phyloP scores from a whole-genome alignment of 306 rosid genomes.

The Casuarina equisetifolia region DNA sequence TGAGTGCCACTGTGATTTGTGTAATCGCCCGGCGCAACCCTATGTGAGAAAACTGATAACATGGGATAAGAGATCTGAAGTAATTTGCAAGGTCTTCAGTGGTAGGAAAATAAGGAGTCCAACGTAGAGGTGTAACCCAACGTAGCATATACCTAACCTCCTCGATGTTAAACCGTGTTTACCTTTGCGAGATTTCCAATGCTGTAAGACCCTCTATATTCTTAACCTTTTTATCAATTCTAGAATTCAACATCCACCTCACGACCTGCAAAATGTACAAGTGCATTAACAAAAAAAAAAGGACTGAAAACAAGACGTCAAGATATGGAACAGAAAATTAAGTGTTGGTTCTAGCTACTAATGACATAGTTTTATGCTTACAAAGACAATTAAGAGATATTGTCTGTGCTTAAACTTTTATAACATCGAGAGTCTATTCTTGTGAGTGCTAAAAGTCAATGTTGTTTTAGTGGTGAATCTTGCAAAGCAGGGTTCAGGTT shows the following conservation, averaged over 20 bases:
- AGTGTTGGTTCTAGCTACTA: conserved; percentile 24
- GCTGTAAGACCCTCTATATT: too few species aligned
- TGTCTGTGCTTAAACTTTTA: conserved; percentile 23
- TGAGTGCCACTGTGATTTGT: too few species aligned
- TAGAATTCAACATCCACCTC: neutral
- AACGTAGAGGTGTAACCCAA: too few species aligned
- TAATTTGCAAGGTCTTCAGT: neutral
- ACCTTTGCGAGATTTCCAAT: too few species aligned
- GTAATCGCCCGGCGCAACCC: too few species aligned
- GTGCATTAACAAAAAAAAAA: too few species aligned
- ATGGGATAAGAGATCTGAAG: neutral
- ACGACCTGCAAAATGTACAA: neutral
- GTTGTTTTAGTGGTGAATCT: neutral
- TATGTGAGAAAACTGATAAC: too few species aligned
- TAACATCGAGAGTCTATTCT: neutral
- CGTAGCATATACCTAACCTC: too few species aligned
- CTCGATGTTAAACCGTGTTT: too few species aligned
- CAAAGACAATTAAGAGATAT: conserved; percentile 2
- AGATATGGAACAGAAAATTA: too few species aligned
- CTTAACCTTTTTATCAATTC: neutral
- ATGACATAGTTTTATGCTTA: conserved; percentile 1
- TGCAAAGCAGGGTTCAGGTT: neutral
- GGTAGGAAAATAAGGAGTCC: too few species aligned
- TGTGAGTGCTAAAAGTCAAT: neutral
- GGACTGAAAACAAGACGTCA: too few species aligned